Evolutionary conservation across 164 flowering plant species (phyloP).

Genomic region (Umbilicus rupestris): DNA sequence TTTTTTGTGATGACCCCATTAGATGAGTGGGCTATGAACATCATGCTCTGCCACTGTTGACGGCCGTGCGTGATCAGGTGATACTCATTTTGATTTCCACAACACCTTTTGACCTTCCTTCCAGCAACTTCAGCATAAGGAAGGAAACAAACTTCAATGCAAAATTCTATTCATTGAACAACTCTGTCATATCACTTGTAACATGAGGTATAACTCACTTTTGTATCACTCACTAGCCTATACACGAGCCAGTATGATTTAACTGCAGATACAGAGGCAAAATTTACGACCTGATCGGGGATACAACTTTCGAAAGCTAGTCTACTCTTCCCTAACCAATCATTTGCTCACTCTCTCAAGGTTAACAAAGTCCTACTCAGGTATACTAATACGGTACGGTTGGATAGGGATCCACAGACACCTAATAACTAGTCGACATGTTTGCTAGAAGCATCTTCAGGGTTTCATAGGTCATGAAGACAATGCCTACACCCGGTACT

Average conservation of each 20-base stretch:
- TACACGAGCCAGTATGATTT: background rate
- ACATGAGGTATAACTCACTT: background rate
- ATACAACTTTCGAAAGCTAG: slow-evolving; percentile 13
- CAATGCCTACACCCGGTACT: slow-evolving; percentile 77
- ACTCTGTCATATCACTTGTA: background rate
- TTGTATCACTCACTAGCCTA: background rate
- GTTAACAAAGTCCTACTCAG: background rate
- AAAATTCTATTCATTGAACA: too few species aligned
- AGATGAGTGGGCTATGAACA: too few species aligned
- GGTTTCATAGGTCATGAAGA: slow-evolving; percentile 73
- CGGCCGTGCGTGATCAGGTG: too few species aligned
- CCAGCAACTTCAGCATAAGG: too few species aligned
- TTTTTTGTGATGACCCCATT: too few species aligned
- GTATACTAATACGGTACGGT: background rate
- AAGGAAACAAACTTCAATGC: too few species aligned
- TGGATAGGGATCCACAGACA: background rate
- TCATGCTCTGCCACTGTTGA: too few species aligned
- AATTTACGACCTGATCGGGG: slow-evolving; percentile 34
- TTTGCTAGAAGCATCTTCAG: slow-evolving; percentile 49
- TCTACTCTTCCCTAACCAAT: slow-evolving; percentile 9
- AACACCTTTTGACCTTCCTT: too few species aligned
- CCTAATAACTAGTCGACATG: slow-evolving; percentile 16
- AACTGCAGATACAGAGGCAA: slow-evolving; percentile 14
- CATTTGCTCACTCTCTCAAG: slow-evolving; percentile 4
- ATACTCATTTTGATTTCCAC: too few species aligned